These are phyloP conservation scores for Pseudocercospora pini-densiflorae DNA, from an alignment of 2,329 filamentous ascomycete species.

Conservation along the genomic window DNA sequence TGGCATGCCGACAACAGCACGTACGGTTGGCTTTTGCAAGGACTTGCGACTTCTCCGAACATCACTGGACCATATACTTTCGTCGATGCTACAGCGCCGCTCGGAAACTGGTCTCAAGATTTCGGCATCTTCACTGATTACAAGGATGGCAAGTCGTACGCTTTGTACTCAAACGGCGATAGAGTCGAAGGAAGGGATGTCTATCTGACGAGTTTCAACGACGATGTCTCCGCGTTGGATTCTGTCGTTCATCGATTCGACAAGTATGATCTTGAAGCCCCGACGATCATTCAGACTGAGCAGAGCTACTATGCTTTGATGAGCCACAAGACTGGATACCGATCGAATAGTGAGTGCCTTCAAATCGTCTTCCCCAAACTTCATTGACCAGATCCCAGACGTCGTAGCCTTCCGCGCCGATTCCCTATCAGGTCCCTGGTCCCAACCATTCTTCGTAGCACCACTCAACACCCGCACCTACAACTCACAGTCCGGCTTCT, in stretches of 20 bases:
- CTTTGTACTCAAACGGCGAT: slow-evolving; percentile 65
- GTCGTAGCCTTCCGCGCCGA: slow-evolving; percentile 65
- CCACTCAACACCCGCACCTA: slow-evolving; percentile 62
- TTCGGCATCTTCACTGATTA: slow-evolving; percentile 66
- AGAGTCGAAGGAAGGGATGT: slow-evolving; percentile 60
- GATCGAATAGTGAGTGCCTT: slow-evolving; percentile 61
- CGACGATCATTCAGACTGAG: slow-evolving; percentile 64
- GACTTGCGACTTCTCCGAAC: slow-evolving; percentile 58
- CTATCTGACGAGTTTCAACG: slow-evolving; percentile 60
- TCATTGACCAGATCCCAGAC: slow-evolving; percentile 41
- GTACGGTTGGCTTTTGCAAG: slow-evolving; percentile 62
- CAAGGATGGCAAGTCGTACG: slow-evolving; percentile 60
- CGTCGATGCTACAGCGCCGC: slow-evolving; percentile 57
- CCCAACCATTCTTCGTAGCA: slow-evolving; percentile 63
- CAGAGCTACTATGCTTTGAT: slow-evolving; percentile 64
- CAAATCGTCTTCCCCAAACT: no score
- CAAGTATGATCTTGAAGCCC: slow-evolving; percentile 65
- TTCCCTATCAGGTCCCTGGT: slow-evolving; percentile 64
- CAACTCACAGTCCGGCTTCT: slow-evolving; percentile 63
- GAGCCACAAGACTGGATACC: slow-evolving; percentile 67
- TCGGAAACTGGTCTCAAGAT: slow-evolving; percentile 67
- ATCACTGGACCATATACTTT: slow-evolving; percentile 61
- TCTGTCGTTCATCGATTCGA: slow-evolving; percentile 60
- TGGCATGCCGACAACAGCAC: slow-evolving; percentile 65
- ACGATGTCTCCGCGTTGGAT: slow-evolving; percentile 57